phyloP scores from a whole-genome alignment of 768 basidiomycete species.

The Astraeus odoratus region DNA sequence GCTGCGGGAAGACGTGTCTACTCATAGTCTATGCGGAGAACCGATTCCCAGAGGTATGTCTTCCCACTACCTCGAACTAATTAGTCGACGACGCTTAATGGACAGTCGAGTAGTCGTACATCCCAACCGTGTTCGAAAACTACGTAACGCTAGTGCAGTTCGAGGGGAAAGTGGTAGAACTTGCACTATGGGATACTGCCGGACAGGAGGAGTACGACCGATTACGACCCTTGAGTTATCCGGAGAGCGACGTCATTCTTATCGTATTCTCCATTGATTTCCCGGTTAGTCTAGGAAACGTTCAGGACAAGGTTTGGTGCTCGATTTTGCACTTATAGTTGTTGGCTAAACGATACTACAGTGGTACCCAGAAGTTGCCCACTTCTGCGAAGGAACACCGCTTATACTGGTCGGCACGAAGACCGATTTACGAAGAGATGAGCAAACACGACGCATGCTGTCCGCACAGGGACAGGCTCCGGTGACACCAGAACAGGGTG shows the following conservation, averaged over 20 bases:
- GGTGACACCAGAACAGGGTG: conserved; percentile 77
- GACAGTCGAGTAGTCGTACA: conserved; percentile 59
- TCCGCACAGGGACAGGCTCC: conserved; percentile 83
- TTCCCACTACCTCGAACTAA: neutral
- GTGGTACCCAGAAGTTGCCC: conserved; percentile 93
- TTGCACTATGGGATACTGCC: conserved; percentile 98
- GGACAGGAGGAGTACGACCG: conserved; percentile 97
- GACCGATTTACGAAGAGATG: conserved; percentile 82
- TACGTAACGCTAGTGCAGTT: conserved; percentile 83
- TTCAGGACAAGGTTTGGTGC: conserved; percentile 71
- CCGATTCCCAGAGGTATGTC: conserved; percentile 85
- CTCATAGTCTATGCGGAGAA: conserved; percentile 97
- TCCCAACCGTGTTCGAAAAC: conserved; percentile 93
- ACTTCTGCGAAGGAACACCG: conserved; percentile 87
- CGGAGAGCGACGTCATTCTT: conserved; percentile 86
- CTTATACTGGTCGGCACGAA: conserved; percentile 92
- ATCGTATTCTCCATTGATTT: conserved; percentile 95
- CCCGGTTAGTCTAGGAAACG: conserved; percentile 84
- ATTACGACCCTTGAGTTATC: conserved; percentile 78
- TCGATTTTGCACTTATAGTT: neutral
- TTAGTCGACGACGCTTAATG: conserved; percentile 13
- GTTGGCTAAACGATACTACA: conserved; percentile 26
- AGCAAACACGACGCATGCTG: conserved; percentile 81
- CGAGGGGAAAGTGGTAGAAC: conserved; percentile 84
- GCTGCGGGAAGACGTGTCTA: conserved; percentile 91